A percentile compares a stretch with the other conserved stretches of the same genome.
Conservation (phyloP, 371 early-diverging fungal genomes). For the Fennellomyces sp. region DNA sequence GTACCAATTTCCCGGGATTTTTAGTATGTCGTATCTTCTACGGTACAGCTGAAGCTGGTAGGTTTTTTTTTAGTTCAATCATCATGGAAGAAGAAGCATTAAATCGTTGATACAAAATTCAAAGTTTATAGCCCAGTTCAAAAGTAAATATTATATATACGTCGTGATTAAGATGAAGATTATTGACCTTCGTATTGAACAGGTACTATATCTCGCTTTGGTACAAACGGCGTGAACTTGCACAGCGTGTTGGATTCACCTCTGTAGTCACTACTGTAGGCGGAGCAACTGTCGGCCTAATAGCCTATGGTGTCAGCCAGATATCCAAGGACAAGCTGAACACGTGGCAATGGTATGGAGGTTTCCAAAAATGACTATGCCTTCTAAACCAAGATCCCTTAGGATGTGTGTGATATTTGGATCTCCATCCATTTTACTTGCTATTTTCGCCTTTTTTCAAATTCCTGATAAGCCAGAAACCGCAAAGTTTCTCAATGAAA, state of each 20-base stretch:
- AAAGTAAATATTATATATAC: neutral
- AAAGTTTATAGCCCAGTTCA: constrained; percentile 1
- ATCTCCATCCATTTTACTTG: constrained; percentile 39
- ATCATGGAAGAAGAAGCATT: constrained; percentile 3
- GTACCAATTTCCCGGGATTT: constrained; percentile 4
- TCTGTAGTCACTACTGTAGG: constrained; percentile 40
- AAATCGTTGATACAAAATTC: neutral
- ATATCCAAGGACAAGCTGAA: constrained; percentile 24
- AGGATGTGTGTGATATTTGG: constrained; percentile 63
- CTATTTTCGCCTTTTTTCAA: constrained; percentile 32
- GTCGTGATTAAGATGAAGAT: neutral
- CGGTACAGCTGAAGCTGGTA: constrained; percentile 26
- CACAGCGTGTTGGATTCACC: constrained; percentile 38
- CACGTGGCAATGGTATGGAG: constrained; percentile 40
- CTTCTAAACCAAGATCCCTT: neutral
- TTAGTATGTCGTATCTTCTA: constrained; percentile 11
- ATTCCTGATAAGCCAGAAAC: constrained; percentile 63
- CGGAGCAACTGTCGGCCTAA: constrained; percentile 42
- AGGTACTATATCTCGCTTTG: constrained; percentile 38
- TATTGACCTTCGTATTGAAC: no score
- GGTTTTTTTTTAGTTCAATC: no score
- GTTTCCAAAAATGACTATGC: neutral
- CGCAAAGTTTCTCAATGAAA: constrained; percentile 52
- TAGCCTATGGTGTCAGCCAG: constrained; percentile 36
- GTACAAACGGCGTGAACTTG: constrained; percentile 44